phyloP scores from a whole-genome alignment of 1,284 basidiomycete species.

The Uromyces viciae-fabae region DNA sequence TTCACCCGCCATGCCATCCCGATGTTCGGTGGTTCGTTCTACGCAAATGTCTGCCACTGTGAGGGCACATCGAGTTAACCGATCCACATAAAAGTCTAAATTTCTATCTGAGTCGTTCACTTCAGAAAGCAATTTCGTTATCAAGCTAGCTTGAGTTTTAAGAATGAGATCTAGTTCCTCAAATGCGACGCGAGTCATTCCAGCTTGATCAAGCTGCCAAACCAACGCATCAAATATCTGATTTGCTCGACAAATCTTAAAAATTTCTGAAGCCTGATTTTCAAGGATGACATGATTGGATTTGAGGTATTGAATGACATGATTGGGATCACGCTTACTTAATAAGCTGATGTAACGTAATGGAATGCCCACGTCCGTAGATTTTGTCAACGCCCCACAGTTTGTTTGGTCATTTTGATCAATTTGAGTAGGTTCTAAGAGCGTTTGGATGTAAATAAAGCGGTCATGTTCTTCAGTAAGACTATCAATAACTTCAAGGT shows the following conservation, averaged over 20 bases:
- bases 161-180: conserved; percentile 65
- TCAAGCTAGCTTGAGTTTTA: conserved; percentile 56
- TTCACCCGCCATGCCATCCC: conserved; percentile 62
- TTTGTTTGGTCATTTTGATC: conserved; percentile 25
- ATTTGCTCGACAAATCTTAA: conserved; percentile 66
- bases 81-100: conserved; percentile 48
- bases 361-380: conserved; percentile 56
- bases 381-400: conserved; percentile 52
- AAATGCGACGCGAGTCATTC: conserved; percentile 66
- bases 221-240: conserved; percentile 72
- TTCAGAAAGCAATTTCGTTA: conserved; percentile 56
- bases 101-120: not conserved
- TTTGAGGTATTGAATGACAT: conserved; percentile 67
- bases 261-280: conserved; percentile 64
- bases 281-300: conserved; percentile 61
- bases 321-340: conserved; percentile 66
- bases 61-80: conserved; percentile 49
- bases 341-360: conserved; percentile 70
- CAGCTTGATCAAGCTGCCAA: conserved; percentile 72
- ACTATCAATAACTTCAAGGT: conserved; percentile 15
- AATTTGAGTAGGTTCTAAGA: conserved; percentile 63
- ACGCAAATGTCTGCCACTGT: conserved; percentile 49
- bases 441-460: conserved; percentile 72
- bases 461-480: conserved; percentile 53
- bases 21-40: conserved; percentile 35